phyloP scores from a whole-genome alignment of 805 yeast species.

The Candida germanica region DNA sequence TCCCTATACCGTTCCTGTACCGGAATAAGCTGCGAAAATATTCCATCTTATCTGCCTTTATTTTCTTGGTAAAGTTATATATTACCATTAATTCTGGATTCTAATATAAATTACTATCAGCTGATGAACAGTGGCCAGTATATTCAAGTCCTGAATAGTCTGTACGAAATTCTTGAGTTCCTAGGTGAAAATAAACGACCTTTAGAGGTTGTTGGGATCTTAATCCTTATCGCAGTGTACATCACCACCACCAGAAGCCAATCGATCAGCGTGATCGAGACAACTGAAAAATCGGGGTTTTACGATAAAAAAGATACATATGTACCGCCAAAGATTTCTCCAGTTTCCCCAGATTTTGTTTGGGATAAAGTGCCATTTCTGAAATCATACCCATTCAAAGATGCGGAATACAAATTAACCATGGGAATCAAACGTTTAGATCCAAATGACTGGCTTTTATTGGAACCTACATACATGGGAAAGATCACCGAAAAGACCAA shows the following conservation, averaged over 20 bases:
- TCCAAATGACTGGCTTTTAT: conserved; percentile 39
- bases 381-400: conserved; percentile 52
- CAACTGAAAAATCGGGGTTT: conserved; percentile 1
- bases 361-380: conserved; percentile 22
- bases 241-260: neutral
- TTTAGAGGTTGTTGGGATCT: neutral
- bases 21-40: too few species aligned
- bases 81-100: too few species aligned
- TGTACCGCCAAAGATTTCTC: conserved; percentile 13
- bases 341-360: conserved; percentile 20
- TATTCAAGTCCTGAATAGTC: too few species aligned
- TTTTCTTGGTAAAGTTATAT: too few species aligned
- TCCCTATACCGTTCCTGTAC: too few species aligned
- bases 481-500: conserved; percentile 24
- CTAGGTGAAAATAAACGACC: neutral
- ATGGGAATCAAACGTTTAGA: conserved; percentile 52
- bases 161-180: neutral
- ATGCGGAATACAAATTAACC: conserved; percentile 57
- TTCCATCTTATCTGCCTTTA: too few species aligned
- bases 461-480: conserved; percentile 34
- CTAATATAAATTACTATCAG: too few species aligned
- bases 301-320: conserved; percentile 7
- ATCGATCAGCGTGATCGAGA: too few species aligned
- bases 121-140: too few species aligned
- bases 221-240: neutral